Conservation (phyloP, 305 asterid genomes). For the Fraxinus latifolia region DNA sequence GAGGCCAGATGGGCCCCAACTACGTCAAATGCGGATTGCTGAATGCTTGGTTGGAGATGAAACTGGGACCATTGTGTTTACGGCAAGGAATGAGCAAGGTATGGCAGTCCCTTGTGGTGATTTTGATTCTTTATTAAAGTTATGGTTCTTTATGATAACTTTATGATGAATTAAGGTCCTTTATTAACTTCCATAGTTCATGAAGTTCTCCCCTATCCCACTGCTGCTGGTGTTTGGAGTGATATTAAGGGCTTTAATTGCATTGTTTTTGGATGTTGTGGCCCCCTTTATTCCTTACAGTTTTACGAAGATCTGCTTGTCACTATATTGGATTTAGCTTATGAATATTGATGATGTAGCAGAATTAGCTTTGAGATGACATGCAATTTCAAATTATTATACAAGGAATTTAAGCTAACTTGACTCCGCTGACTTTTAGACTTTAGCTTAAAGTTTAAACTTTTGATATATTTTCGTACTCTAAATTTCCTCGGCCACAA, state of each 20-base stretch:
- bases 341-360: neutral
- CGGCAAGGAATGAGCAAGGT: conserved; percentile 84
- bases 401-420: no score
- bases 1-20: conserved; percentile 72
- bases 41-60: conserved; percentile 84
- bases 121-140: neutral
- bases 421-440: no score
- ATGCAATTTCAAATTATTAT: neutral
- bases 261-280: neutral
- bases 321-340: neutral
- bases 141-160: neutral
- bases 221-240: neutral
- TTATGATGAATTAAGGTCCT: neutral
- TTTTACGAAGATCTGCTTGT: no score
- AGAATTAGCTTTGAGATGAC: neutral
- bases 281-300: neutral
- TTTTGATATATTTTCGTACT: no score
- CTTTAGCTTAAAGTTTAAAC: neutral
- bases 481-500: no score
- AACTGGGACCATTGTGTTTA: conserved; percentile 67
- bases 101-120: neutral
- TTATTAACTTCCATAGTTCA: neutral
- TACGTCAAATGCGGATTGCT: conserved; percentile 70
- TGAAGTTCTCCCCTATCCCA: neutral
- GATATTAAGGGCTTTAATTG: neutral